Evolutionary conservation across 805 yeast genomes (phyloP).

Genomic region (Peterozyma xylosa): DNA sequence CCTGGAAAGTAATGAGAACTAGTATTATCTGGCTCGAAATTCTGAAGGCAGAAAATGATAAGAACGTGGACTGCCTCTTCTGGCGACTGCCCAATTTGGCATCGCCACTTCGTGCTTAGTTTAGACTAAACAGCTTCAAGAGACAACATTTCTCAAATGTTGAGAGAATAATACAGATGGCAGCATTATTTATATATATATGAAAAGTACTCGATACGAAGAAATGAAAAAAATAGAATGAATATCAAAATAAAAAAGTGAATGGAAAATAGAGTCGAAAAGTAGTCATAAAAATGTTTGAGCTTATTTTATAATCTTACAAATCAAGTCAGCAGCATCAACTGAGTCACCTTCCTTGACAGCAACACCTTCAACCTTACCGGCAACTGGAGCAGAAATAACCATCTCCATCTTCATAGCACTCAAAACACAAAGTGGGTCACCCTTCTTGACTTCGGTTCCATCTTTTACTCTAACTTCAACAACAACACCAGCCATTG

Average conservation of each 20-base stretch:
- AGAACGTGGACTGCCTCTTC: too few species aligned
- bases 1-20: too few species aligned
- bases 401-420: slow-evolving; percentile 99
- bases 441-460: slow-evolving; percentile 90
- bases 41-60: too few species aligned
- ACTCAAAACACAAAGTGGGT: slow-evolving; percentile 84
- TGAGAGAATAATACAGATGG: too few species aligned
- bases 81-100: too few species aligned
- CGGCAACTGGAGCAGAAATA: slow-evolving; percentile 84
- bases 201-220: neutral
- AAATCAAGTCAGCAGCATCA: slow-evolving; percentile 86
- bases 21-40: too few species aligned
- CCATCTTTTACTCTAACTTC: slow-evolving; percentile 90
- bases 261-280: slow-evolving; percentile 10
- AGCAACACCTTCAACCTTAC: slow-evolving; percentile 68
- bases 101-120: too few species aligned
- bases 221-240: neutral
- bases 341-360: slow-evolving; percentile 92
- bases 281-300: slow-evolving; percentile 4
- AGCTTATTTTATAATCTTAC: slow-evolving; percentile 39
- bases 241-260: neutral
- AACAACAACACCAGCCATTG: slow-evolving; percentile 98
- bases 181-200: neutral
- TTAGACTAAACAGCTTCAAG: too few species aligned
- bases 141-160: too few species aligned